Conservation (phyloP, 2,329 filamentous ascomycete genomes). For the Emmonsiellopsis sp. region DNA sequence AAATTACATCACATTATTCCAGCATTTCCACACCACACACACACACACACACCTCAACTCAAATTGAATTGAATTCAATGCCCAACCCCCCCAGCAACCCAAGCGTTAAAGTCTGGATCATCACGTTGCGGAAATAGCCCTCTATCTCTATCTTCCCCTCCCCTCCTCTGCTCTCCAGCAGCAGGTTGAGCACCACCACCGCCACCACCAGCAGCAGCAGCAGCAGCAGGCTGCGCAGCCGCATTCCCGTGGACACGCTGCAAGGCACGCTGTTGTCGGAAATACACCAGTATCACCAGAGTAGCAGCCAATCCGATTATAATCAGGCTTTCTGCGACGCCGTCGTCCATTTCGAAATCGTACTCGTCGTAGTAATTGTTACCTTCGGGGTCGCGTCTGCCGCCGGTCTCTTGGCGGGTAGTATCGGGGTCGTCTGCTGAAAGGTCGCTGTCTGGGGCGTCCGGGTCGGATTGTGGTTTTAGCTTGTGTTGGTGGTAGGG, state of each 20-base stretch:
- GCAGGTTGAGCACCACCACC: conserved; percentile 15
- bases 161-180: conserved; percentile 1
- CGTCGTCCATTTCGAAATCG: conserved; percentile 59
- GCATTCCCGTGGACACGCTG: conserved; percentile 19
- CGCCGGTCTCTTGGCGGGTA: conserved; percentile 7
- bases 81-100: conserved; percentile 57
- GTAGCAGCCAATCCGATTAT: conserved; percentile 69
- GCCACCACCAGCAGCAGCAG: conserved; percentile 6
- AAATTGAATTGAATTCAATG: conserved; percentile 23
- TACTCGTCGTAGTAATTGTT: conserved; percentile 52
- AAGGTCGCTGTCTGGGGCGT: conserved; percentile 42
- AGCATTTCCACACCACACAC: too few species aligned
- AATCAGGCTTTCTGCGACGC: conserved; percentile 71
- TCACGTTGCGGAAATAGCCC: conserved; percentile 57
- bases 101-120: conserved; percentile 59
- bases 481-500: conserved; percentile 50
- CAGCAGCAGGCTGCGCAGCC: conserved; percentile 11
- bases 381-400: conserved; percentile 27
- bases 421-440: conserved; percentile 11
- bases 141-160: conserved; percentile 28
- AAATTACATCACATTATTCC: too few species aligned
- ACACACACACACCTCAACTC: too few species aligned
- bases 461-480: conserved; percentile 36
- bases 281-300: conserved; percentile 71
- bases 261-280: conserved; percentile 62